Conservation (phyloP, 2,329 filamentous ascomycete genomes). For the Neonectria magnoliae region DNA sequence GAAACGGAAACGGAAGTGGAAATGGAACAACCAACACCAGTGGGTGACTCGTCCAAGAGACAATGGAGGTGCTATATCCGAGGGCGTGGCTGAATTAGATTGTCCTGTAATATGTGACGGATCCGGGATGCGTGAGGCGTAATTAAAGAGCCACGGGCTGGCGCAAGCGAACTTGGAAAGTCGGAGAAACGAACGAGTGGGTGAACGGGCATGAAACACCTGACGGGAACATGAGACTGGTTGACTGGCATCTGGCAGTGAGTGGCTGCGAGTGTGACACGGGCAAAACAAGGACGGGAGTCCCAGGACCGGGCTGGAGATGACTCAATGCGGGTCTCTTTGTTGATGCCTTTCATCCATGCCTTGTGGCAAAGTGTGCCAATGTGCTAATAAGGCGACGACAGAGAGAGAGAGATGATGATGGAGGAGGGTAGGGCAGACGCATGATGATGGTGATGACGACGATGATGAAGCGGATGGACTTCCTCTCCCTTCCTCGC, state of each 20-base stretch:
- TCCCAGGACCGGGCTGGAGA: slow-evolving; percentile 5
- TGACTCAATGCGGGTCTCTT: slow-evolving; percentile 19
- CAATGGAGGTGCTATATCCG: not conserved
- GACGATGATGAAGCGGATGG: slow-evolving; percentile 17
- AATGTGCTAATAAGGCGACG: not conserved
- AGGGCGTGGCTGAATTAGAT: not conserved
- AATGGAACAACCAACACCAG: no score
- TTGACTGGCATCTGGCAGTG: slow-evolving; percentile 4
- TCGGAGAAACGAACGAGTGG: slow-evolving; percentile 17
- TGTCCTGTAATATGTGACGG: not conserved
- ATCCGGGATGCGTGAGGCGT: not conserved
- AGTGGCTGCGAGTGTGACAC: not conserved
- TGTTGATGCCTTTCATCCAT: slow-evolving; percentile 1
- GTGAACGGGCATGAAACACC: slow-evolving; percentile 14
- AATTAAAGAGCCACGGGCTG: not conserved
- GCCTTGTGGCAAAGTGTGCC: not conserved
- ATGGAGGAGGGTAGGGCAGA: slow-evolving; percentile 2
- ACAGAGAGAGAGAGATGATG: no score
- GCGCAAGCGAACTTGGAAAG: not conserved
- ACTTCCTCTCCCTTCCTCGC: slow-evolving; percentile 28
- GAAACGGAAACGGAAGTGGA: no score
- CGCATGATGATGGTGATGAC: slow-evolving; percentile 35
- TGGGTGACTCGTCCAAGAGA: not conserved
- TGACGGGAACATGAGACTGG: slow-evolving; percentile 18
- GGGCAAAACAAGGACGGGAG: not conserved